Base-by-base conservation (phyloP, 768 basidiomycete species). In the Boletus pseudo-olivaceus region DNA sequence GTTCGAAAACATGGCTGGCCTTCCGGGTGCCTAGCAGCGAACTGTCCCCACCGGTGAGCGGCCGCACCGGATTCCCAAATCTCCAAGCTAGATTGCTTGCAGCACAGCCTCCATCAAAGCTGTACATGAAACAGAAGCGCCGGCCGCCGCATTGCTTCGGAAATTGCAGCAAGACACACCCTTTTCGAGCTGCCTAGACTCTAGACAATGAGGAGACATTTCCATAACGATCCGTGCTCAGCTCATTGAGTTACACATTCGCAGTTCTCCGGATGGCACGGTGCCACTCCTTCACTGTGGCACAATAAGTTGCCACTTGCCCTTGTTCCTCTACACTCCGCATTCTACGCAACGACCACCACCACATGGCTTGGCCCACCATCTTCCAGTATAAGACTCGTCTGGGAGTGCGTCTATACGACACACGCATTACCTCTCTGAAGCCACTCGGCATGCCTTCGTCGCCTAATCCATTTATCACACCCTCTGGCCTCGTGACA, bases 1-100 rank as follows among this genome's bases (percentile, higher is more conserved):
- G 90, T 87, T 92, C 54, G 82, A 90, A 67, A 65, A 64, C n/a
- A 83, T 86, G 75, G 86, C 87, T 4, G 88, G 88, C 0, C 70
- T 89, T 58, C 58, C 63, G 45, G 20, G 29, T 50, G 51, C 51
- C 43, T 62, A 65, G 33, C 41, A 42, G 47, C 23, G 53, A 46
- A 6, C 38, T 40, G 23, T 33, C 34, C 10, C 49, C 40, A 51
- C 35, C 63, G 63, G 63, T 34, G 59, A 47, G 60, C 50, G 44
- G 7, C 52, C 37, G 9, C 46, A 32, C 63, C 57, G 63, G 55
- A 39, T 14, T 47, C 10, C 40, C 27, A 23, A 60, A 59, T 57
- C 43, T 53, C 34, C 34, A 26, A 8, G 11, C 6, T 7, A 14
- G 41, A 60, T 65, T 54, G n/a, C 44, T 43, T 12, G 46, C 54